Base-by-base conservation (phyloP, 768 basidiomycete genomes). In the Lactarius psammicola region DNA sequence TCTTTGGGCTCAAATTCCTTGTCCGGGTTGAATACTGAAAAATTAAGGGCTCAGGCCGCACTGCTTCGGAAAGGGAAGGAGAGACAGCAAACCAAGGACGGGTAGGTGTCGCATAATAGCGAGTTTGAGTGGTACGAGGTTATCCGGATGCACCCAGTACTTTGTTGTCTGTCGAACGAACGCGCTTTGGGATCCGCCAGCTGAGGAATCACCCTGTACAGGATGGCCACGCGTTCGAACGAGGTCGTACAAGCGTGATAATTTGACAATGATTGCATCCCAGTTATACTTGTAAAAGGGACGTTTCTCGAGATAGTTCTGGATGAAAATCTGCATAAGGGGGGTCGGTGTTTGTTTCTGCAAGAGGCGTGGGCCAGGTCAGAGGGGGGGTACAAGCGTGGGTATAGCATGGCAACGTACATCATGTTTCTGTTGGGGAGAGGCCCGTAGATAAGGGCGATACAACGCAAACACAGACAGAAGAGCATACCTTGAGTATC, bases 101-200 rank as follows among this genome's bases (percentile, higher is more conserved):
- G 97, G 97, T 6, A 99, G 80, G 74, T 98, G 87, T 70, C 90
- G 85, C 71, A 99, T 78, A 72, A 99, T 94, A 18, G 94, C 93
- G 55, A 99, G 77, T 77, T 99, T 98, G 62, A 98, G 82, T 17
- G 93, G 88, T 30, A 98, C 89, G 44, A 97, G 84, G 74, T 98
- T 98, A 75, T 98, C 96, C 1, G 90, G 90, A 75, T 98, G 96
- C 3, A 96, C 96, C 97, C 97, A 99, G 73, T 99, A 99, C 75
- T 99, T 99, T 13, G 97, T 98, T 38, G 97, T 99, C 77, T 97
- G 95, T 46, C 97, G 79, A n/a, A 98, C 92, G 73, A 99, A 99
- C 2, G 96, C 97, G 70, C 92, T 97, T 79, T 99, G 97, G 70
- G 78, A 90, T 1, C 96, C 95, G 33, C 97, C 97, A 1, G 97